These are phyloP conservation scores for Seiridium cupressi DNA, from an alignment of 2,329 filamentous ascomycete genomes.

Conservation along the genomic window DNA sequence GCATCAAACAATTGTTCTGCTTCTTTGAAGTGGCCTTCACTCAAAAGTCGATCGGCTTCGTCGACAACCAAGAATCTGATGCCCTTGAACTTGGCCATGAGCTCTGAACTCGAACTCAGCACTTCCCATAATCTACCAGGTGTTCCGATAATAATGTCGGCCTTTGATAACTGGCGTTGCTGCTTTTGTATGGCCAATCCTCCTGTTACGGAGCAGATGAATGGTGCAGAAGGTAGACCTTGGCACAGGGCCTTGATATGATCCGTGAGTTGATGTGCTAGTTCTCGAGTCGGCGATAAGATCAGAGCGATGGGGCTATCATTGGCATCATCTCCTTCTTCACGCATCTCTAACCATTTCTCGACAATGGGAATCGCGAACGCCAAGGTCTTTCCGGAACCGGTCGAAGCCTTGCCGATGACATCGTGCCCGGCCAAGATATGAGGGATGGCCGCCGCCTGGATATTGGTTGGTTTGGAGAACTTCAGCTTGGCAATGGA, in stretches of 20 bases:
- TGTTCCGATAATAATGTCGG: constrained; percentile 91
- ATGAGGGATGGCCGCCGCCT: constrained; percentile 75
- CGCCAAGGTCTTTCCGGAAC: constrained; percentile 93
- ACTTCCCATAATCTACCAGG: constrained; percentile 95
- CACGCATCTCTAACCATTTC: constrained; percentile 60
- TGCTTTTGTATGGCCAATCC: constrained; percentile 95
- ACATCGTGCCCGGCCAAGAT: constrained; percentile 84
- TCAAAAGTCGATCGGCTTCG: constrained; percentile 88
- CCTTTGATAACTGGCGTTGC: constrained; percentile 76
- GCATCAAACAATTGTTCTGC: constrained; percentile 82
- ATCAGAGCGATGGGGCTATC: constrained; percentile 70
- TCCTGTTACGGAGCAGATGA: constrained; percentile 86
- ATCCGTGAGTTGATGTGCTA: constrained; percentile 86
- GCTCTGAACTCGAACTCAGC: constrained; percentile 69
- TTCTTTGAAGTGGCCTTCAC: constrained; percentile 94
- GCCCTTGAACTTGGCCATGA: constrained; percentile 68
- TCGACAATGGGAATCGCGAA: constrained; percentile 94
- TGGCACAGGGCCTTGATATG: constrained; percentile 77
- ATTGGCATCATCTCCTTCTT: constrained; percentile 30
- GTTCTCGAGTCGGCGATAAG: constrained; percentile 85
- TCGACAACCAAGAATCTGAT: constrained; percentile 87
- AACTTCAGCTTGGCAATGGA: constrained; percentile 81
- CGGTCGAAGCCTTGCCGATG: constrained; percentile 93
- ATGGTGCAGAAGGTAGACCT: constrained; percentile 58
- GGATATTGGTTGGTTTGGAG: constrained; percentile 76